A percentile compares a stretch with the other conserved stretches of the same genome.
Conservation (phyloP, 2,329 filamentous ascomycete genomes). For the Spiromastix sp. region DNA sequence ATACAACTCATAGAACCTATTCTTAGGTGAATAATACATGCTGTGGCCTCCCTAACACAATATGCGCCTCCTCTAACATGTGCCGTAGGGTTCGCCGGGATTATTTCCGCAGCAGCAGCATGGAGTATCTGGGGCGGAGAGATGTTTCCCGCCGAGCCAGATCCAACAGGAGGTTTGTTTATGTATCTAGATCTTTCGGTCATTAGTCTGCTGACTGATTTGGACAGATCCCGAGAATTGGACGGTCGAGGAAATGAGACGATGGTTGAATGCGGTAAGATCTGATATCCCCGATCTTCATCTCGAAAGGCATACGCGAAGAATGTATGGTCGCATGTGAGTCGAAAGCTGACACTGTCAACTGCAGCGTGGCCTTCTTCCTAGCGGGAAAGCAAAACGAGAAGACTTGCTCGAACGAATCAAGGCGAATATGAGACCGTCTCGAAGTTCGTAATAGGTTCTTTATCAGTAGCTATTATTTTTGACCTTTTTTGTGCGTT, state of each 20-base stretch:
- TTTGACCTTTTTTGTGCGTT: background rate
- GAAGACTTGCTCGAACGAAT: constrained; percentile 59
- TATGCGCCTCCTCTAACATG: constrained; percentile 4
- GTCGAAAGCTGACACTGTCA: background rate
- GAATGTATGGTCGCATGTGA: constrained; percentile 1
- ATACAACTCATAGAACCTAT: constrained; percentile 47
- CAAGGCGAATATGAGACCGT: constrained; percentile 53
- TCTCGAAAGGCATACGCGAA: background rate
- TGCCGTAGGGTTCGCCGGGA: constrained; percentile 60
- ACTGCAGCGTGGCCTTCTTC: constrained; percentile 52
- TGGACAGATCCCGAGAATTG: constrained; percentile 54
- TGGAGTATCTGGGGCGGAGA: constrained; percentile 82
- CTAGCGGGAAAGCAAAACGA: constrained; percentile 47
- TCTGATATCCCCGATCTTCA: background rate
- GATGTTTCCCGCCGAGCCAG: constrained; percentile 63
- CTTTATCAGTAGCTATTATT: background rate
- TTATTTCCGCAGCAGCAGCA: constrained; percentile 68
- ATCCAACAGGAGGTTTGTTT: constrained; percentile 65
- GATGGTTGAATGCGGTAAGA: constrained; percentile 71
- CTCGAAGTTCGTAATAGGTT: constrained; percentile 18
- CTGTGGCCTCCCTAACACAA: constrained; percentile 2
- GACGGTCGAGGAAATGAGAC: constrained; percentile 67
- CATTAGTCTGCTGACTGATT: constrained; percentile 1
- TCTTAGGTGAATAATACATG: constrained; percentile 48
- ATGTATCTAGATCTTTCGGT: constrained; percentile 1